Evolutionary conservation across 2,329 filamentous ascomycete genomes (phyloP).

Genomic region (Aspergillus piperis): DNA sequence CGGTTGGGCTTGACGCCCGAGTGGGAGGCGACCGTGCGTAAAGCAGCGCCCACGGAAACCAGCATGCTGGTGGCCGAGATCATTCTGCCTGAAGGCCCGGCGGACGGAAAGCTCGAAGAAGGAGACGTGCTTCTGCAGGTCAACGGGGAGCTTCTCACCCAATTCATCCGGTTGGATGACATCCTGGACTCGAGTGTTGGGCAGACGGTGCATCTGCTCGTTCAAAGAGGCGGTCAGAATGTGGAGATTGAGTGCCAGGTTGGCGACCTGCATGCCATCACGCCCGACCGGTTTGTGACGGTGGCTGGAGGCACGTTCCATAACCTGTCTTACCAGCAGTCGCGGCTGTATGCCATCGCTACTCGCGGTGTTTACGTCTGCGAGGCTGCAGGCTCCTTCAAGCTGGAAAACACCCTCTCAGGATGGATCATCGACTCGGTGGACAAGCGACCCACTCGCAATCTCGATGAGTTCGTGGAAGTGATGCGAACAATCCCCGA

Average conservation of each 20-base stretch:
- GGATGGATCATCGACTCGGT: slow-evolving; percentile 94
- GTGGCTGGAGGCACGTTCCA: slow-evolving; percentile 95
- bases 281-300: slow-evolving; percentile 91
- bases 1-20: slow-evolving; percentile 79
- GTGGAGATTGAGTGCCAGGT: slow-evolving; percentile 82
- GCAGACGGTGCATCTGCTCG: slow-evolving; percentile 71
- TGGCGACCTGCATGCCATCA: slow-evolving; percentile 89
- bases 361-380: slow-evolving; percentile 93
- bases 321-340: slow-evolving; percentile 94
- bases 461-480: slow-evolving; percentile 84
- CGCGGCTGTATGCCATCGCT: slow-evolving; percentile 90
- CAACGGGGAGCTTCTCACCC: slow-evolving; percentile 87
- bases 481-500: slow-evolving; percentile 86
- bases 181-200: slow-evolving; percentile 88
- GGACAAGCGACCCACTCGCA: slow-evolving; percentile 86
- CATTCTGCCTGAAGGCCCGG: slow-evolving; percentile 86
- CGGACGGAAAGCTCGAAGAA: slow-evolving; percentile 82
- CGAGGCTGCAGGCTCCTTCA: slow-evolving; percentile 91
- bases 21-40: slow-evolving; percentile 83
- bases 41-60: slow-evolving; percentile 85
- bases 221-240: slow-evolving; percentile 87
- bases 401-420: slow-evolving; percentile 84
- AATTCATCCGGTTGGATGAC: slow-evolving; percentile 88
- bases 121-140: slow-evolving; percentile 92
- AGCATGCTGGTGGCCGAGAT: slow-evolving; percentile 98